Evolutionary conservation across 768 basidiomycete genomes (phyloP), one percentile per base, ranked within the genome.

Genomic region (Boletellus ananiceps): DNA sequence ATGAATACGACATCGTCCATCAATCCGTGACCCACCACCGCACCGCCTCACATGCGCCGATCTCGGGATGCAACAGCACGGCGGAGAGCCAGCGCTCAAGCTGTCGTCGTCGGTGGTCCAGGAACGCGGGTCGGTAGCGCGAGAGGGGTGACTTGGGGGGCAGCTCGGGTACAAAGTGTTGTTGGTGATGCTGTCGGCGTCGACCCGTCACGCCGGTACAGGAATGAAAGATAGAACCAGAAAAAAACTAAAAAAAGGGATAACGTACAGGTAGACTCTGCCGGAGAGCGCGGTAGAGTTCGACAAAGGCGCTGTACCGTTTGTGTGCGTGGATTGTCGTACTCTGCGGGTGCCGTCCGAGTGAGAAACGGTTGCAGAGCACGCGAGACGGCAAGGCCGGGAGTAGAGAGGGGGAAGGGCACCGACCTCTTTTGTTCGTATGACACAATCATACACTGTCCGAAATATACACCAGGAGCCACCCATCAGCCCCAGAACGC

Each of bases 101-200:
- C 12, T 73, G 72, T 32, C 77, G 73, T 8, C 84, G 72, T 11
- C 86, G 73, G 12, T 73, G 73, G 42, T 87, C 84, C 3, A 88
- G 76, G 65, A 88, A 88, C 0, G 76, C 78, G 0, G 81, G 77
- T 11, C 86, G 71, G 58, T 83, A 87, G 19, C 81, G 79, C 1
- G 84, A 75, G 0, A 87, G 69, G 0, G 86, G 80, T 0, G 79
- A 75, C 67, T 88, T 88, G 0, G 86, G 84, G 0, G 86, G 86
- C 4, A 88, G 74, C 2, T 69, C 40, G 2, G 85, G 85, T 14
- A 88, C 65, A 43, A 73, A 72, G 16, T 70, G 65, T 13, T 71
- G 72, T 39, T 75, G 71, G 38, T 73, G 68, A 8, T 63, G 65
- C 78, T 84, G 63, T 50, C 40, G 51, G 8, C 8, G 29, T 29